Evolutionary conservation across 208 protist species (phyloP).

Genomic region (Leishmania tarentolae): DNA sequence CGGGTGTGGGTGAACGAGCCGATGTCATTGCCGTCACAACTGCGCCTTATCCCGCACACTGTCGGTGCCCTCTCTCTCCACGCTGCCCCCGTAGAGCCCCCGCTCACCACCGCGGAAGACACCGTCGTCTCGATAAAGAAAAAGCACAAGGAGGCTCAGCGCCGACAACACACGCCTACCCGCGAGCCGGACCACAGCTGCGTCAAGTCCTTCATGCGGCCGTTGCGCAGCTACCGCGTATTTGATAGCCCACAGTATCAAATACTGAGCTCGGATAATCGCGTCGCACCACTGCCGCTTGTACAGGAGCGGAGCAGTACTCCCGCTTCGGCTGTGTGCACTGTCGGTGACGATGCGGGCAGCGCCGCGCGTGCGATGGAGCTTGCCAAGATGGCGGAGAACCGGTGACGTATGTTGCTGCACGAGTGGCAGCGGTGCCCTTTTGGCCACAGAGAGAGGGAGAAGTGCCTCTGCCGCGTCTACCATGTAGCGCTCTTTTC

Average conservation of each 20-base stretch:
- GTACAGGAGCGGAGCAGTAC: background rate
- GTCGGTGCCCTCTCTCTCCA: constrained; percentile 52
- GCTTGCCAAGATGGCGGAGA: constrained; percentile 19
- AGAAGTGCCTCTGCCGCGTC: background rate
- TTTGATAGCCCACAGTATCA: constrained; percentile 43
- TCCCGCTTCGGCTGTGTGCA: background rate
- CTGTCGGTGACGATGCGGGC: background rate
- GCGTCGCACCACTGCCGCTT: background rate
- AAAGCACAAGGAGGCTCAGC: constrained; percentile 17
- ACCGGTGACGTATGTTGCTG: background rate
- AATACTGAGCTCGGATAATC: constrained; percentile 14
- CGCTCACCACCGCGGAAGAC: background rate
- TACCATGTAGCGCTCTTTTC: background rate
- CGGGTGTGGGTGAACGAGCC: constrained; percentile 74
- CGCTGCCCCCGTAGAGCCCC: constrained; percentile 17
- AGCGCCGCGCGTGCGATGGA: constrained; percentile 19
- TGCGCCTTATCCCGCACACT: constrained; percentile 62
- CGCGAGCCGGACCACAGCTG: constrained; percentile 30
- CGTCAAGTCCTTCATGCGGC: constrained; percentile 61
- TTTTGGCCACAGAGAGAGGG: background rate
- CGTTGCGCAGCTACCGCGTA: constrained; percentile 42
- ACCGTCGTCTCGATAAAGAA: background rate
- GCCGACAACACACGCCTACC: constrained; percentile 31
- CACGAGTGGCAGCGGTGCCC: background rate
- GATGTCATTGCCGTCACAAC: constrained; percentile 81